These are phyloP conservation scores for Podospora fimiseda DNA, from an alignment of 495 filamentous ascomycete species.

Conservation along the genomic window DNA sequence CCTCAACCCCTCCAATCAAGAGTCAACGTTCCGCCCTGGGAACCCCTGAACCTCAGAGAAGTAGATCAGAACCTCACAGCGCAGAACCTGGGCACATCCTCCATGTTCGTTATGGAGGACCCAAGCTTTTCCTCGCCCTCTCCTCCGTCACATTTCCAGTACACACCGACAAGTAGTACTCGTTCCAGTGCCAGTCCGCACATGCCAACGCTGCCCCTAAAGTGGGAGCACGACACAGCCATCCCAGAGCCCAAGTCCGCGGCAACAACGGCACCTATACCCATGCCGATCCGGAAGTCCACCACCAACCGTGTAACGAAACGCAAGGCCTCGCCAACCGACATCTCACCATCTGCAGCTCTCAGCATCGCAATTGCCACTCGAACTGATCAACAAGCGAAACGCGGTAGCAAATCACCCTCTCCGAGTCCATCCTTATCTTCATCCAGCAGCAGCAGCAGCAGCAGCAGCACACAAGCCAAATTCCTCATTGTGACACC, in stretches of 20 bases:
- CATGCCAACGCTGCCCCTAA: neutral
- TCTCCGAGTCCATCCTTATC: conserved; percentile 12
- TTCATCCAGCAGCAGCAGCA: neutral
- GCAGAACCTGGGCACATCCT: conserved; percentile 6
- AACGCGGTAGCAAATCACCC: conserved; percentile 1
- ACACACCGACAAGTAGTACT: conserved; percentile 15
- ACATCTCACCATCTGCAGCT: conserved; percentile 15
- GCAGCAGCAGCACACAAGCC: conserved; percentile 17
- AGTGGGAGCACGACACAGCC: neutral
- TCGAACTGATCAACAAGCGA: conserved; percentile 18
- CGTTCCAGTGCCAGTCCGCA: neutral
- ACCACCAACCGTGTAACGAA: neutral
- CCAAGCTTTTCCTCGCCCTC: conserved; percentile 25
- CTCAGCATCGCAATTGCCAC: conserved; percentile 21
- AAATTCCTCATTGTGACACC: conserved; percentile 46
- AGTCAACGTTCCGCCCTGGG: conserved; percentile 34
- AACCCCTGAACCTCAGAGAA: conserved; percentile 27
- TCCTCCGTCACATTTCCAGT: conserved; percentile 18
- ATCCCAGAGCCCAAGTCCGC: neutral
- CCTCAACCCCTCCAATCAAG: conserved; percentile 26
- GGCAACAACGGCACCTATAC: neutral
- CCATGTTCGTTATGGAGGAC: conserved; percentile 33
- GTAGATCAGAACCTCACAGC: neutral
- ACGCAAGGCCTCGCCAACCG: neutral
- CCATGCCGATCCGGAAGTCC: neutral